phyloP scores from a whole-genome alignment of 257 asterid species.

The Mentha longifolia region DNA sequence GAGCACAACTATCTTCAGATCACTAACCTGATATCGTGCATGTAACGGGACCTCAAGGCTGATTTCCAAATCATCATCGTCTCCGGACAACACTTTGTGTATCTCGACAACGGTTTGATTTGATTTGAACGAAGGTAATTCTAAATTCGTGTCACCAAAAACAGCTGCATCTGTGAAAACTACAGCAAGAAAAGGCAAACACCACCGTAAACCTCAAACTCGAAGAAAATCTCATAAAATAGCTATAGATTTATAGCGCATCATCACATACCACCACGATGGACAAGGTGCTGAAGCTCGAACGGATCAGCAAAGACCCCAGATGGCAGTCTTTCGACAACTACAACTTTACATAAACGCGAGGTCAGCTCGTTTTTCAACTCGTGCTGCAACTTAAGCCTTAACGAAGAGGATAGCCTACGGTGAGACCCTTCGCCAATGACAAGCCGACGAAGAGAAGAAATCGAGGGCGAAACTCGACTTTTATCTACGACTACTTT shows the following conservation, averaged over 20 bases:
- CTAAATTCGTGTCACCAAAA: slow-evolving; percentile 91
- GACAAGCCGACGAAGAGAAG: no score
- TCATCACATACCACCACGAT: slow-evolving; percentile 58
- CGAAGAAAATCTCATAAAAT: background rate
- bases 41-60: slow-evolving; percentile 71
- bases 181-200: slow-evolving; percentile 36
- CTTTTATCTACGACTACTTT: no score
- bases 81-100: slow-evolving; percentile 44
- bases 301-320: slow-evolving; percentile 95
- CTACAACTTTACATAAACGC: slow-evolving; percentile 53
- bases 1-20: background rate
- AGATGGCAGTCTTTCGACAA: slow-evolving; percentile 72
- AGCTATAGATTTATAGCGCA: background rate
- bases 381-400: slow-evolving; percentile 43
- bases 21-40: slow-evolving; percentile 77
- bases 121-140: slow-evolving; percentile 78
- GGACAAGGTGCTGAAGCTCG: slow-evolving; percentile 85
- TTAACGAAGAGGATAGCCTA: slow-evolving; percentile 54
- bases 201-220: background rate
- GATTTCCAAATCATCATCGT: slow-evolving; percentile 45
- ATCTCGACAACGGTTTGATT: slow-evolving; percentile 77
- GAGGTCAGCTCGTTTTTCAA: slow-evolving; percentile 36
- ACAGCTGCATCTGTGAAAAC: slow-evolving; percentile 70
- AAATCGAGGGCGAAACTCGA: no score
- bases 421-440: no score